phyloP scores from a whole-genome alignment of 208 protist genomes.

The Leishmania martiniquensis region DNA sequence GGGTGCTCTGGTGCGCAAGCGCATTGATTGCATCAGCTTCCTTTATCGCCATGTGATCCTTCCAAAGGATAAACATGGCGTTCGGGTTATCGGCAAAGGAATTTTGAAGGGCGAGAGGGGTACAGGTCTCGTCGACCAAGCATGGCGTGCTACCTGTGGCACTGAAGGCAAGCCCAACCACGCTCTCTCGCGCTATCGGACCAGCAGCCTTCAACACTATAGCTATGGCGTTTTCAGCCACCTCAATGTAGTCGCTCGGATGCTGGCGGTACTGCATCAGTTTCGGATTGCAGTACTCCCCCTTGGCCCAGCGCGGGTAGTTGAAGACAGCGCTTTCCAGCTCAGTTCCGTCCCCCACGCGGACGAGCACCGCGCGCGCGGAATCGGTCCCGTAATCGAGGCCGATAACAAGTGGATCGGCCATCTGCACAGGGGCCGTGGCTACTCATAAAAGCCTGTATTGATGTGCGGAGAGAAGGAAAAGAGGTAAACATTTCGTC shows the following conservation, averaged over 20 bases:
- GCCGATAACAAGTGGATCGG: conserved; percentile 44
- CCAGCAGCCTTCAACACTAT: conserved; percentile 25
- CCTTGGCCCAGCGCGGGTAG: conserved; percentile 48
- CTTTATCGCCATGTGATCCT: conserved; percentile 61
- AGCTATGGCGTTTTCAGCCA: conserved; percentile 40
- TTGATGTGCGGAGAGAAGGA: background rate
- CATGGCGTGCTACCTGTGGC: conserved; percentile 60
- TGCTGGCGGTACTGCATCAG: conserved; percentile 57
- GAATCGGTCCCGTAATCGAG: conserved; percentile 65
- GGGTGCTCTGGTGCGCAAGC: conserved; percentile 35
- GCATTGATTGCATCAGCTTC: conserved; percentile 55
- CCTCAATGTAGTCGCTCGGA: conserved; percentile 60
- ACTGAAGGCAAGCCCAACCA: conserved; percentile 54
- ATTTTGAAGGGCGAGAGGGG: conserved; percentile 36
- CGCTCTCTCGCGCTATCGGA: conserved; percentile 7
- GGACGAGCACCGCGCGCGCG: conserved; percentile 50
- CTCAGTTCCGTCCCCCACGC: conserved; percentile 44
- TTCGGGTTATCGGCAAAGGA: conserved; percentile 54
- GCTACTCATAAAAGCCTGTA: background rate
- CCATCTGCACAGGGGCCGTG: background rate
- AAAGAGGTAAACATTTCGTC: background rate
- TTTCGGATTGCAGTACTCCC: conserved; percentile 41
- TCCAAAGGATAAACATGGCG: conserved; percentile 74
- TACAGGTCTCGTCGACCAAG: conserved; percentile 47
- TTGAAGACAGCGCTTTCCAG: conserved; percentile 35